A percentile compares a stretch with the other conserved stretches of the same genome.
Conservation (phyloP, 345 rosid species). For the Sapria himalayana region DNA sequence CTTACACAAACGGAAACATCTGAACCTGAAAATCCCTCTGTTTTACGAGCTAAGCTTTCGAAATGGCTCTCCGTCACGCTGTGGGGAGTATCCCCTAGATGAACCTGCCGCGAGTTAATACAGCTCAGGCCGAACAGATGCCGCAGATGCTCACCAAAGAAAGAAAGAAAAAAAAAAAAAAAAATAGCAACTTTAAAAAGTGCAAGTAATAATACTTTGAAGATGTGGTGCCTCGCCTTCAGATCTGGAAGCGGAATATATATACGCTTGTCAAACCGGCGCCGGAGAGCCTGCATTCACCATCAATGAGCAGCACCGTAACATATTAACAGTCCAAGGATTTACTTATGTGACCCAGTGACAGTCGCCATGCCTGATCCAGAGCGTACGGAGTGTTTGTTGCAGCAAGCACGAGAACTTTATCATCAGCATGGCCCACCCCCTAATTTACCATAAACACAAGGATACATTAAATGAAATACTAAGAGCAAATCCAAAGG, state of each 20-base stretch:
- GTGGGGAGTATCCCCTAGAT: conserved; percentile 92
- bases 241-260: conserved; percentile 84
- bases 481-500: too few species aligned
- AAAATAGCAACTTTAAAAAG: too few species aligned
- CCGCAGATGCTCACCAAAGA: not conserved
- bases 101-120: conserved; percentile 32
- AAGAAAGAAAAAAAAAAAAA: too few species aligned
- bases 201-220: conserved; percentile 34
- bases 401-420: conserved; percentile 93
- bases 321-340: too few species aligned
- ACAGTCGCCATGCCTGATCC: conserved; percentile 76
- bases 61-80: conserved; percentile 70
- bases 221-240: conserved; percentile 88
- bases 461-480: too few species aligned
- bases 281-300: conserved; percentile 53
- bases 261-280: conserved; percentile 94
- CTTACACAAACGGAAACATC: conserved; percentile 89
- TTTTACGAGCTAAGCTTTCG: conserved; percentile 51
- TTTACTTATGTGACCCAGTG: too few species aligned
- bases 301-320: conserved; percentile 12
- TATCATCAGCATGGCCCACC: conserved; percentile 70
- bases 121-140: conserved; percentile 5
- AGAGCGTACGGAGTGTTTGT: conserved; percentile 87
- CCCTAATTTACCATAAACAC: conserved; percentile 26
- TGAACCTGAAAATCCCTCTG: conserved; percentile 92